Evolutionary conservation across 169 alveolate species (phyloP).

Genomic region (Theileria orientalis): DNA sequence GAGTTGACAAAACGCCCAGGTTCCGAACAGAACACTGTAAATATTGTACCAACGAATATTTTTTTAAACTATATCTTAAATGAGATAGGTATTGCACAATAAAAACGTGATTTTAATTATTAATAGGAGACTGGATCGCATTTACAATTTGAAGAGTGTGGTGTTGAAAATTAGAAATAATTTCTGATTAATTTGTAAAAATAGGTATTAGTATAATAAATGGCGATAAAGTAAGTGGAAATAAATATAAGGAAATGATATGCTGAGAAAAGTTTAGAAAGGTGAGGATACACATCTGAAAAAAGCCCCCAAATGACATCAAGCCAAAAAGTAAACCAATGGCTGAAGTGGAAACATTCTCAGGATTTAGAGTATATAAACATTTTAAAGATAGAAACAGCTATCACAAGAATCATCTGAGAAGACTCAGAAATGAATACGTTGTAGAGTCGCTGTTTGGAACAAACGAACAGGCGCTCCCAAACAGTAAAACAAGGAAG

Average conservation of each 20-base stretch:
- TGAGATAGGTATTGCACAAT: too few relatives aligned
- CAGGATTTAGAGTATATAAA: conserved; percentile 57
- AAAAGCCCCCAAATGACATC: not conserved
- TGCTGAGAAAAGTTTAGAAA: not conserved
- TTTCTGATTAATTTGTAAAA: too few relatives aligned
- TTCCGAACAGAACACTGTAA: too few relatives aligned
- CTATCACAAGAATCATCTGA: conserved; percentile 41
- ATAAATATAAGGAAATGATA: not conserved
- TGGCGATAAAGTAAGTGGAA: too few relatives aligned
- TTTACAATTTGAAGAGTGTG: too few relatives aligned
- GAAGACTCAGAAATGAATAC: conserved; percentile 34
- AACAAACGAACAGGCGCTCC: not conserved
- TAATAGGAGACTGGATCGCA: too few relatives aligned
- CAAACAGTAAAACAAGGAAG: not conserved
- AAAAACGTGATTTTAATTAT: too few relatives aligned
- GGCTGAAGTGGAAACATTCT: not conserved
- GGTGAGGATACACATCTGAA: not conserved
- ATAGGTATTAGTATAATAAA: too few relatives aligned
- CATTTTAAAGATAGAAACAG: conserved; percentile 3
- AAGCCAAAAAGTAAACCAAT: not conserved
- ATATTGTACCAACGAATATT: too few relatives aligned
- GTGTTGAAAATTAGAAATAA: too few relatives aligned
- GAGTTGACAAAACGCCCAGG: conserved; percentile 4
- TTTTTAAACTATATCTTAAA: too few relatives aligned
- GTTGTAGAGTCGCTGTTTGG: conserved; percentile 57